These are phyloP conservation scores for Picea sitchensis DNA, from an alignment of 75 land plant species.

Conservation along the genomic window DNA sequence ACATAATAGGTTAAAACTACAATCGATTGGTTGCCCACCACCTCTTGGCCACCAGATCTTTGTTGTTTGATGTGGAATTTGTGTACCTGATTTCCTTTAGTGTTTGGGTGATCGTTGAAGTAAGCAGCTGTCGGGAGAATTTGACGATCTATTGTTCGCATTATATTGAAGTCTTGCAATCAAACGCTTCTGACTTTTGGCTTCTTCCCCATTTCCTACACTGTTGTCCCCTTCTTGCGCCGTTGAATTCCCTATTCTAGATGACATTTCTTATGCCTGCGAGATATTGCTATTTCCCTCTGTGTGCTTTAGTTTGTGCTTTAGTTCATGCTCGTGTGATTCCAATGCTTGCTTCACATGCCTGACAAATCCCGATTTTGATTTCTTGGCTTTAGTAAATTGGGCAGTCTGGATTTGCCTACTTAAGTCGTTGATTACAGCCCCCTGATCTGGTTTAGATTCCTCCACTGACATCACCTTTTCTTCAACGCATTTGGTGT, in stretches of 20 bases:
- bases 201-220: conserved; percentile 3
- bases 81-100: conserved; percentile 57
- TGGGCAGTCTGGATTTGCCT: conserved; percentile 16
- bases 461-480: neutral
- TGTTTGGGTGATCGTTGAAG: conserved; percentile 47
- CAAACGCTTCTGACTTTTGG: conserved; percentile 7
- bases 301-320: too few relatives aligned
- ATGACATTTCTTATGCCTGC: conserved; percentile 4
- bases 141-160: conserved; percentile 5
- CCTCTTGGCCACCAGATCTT: too few relatives aligned
- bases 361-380: conserved; percentile 64
- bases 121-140: neutral
- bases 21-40: too few relatives aligned
- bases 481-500: neutral
- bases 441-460: neutral
- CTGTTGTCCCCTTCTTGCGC: neutral
- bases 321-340: neutral
- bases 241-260: conserved; percentile 4
- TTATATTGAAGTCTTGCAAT: neutral
- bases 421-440: neutral
- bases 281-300: neutral
- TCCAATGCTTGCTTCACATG: conserved; percentile 44
- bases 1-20: too few relatives aligned
- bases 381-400: conserved; percentile 51
- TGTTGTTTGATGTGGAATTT: conserved; percentile 40